Base-by-base conservation (phyloP, 2,329 filamentous ascomycete genomes). In the Epichloe festucae region DNA sequence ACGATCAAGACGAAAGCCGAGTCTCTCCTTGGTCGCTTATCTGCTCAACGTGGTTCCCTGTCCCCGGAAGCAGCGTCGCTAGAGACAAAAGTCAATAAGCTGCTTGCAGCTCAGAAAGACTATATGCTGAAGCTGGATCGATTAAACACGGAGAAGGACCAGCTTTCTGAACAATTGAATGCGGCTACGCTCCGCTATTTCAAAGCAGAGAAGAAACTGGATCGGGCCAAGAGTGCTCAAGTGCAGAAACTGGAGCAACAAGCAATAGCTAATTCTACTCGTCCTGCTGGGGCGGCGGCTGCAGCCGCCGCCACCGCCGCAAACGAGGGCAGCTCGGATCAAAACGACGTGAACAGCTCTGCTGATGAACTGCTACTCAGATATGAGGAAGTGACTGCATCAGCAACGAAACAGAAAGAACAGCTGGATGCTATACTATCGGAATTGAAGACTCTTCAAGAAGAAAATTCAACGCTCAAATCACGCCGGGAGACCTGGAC, bases 221-320 rank as follows among this genome's bases (percentile, higher is more conserved):
- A 98, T 65, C 82, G 93, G 43, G 81, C 85, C 23, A 91, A 88
- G 67, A 98, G 93, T 63, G 73, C 82, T 15, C 89, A 95, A 52
- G 89, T 96, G 1, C 87, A 90, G 55, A 95, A 95, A 65, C 70
- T 98, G 54, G 93, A 97, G 65, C 86, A 89, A 61, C 88, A 95
- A 68, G 89, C 90, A 35, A 79, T 90, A 49, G 78, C 87, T 53
- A 84, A 84, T 52, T 80, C 77, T 6, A 73, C 76, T 69, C 78
- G 54, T 81, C 66, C 62, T 21, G 52, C 63, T n/a, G 50, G 50
- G 14, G 44, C 50, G 12, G 50, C 47, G 6, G 46, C 50, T n/a
- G 43, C 49, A 19, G 39, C 50, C 5, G 52, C 34, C 5, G 35
- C 34, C 5, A 14, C 58, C 14, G 61, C 60, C 3, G 58, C 63